Evolutionary conservation across 164 flowering plant species (phyloP), one percentile per base, ranked within the genome.

Genomic region (Piper longum): DNA sequence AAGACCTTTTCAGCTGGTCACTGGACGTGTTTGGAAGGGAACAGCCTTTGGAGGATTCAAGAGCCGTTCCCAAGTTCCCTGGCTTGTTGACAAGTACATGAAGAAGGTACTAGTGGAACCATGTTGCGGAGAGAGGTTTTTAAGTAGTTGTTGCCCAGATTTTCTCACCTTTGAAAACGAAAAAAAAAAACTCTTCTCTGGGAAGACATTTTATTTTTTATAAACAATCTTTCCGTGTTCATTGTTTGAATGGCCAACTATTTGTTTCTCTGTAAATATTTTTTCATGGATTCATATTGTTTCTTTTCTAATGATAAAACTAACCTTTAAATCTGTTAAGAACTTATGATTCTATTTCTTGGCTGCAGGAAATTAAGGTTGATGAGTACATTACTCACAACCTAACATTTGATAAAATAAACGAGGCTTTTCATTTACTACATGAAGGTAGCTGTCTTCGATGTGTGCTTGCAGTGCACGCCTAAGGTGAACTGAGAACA

Each of bases 1-100:
- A 48, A 89, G 97, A 9, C 99, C 97, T n/a, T 95, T 95, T 69
- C 97, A 90, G 73, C 74, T 95, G 75, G 99, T 95, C 66, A 95
- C 99, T 43, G 99, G 99, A 18, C 96, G 96, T 73, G 96, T 85
- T 43, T 95, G 99, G 99, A 95, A 95, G 72, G 97, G 97, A 76
- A 95, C 99, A 41, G 97, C 97, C 60, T 95, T 91, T 71, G 99
- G 97, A 66, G 99, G 97, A 56, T 95, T 95, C 76, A 91, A 95
- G 84, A 95, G 97, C 78, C 96, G 99, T 44, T 82, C 97, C 44
- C 97, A 91, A 71, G 99, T 95, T 43, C 99, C 99, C 65, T 87
- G 91, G 95, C 97, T 95, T 17, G 99, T 95, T 2, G 99, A 95
- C 8, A 90, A 95, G 81, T 95, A 95, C 79, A 72, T 91, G 91